Percentiles rank a stretch among this genome's conserved stretches.
These are phyloP conservation scores for Polygonum maritimum DNA, from an alignment of 148 eudicot genomes.

Conservation along the genomic window DNA sequence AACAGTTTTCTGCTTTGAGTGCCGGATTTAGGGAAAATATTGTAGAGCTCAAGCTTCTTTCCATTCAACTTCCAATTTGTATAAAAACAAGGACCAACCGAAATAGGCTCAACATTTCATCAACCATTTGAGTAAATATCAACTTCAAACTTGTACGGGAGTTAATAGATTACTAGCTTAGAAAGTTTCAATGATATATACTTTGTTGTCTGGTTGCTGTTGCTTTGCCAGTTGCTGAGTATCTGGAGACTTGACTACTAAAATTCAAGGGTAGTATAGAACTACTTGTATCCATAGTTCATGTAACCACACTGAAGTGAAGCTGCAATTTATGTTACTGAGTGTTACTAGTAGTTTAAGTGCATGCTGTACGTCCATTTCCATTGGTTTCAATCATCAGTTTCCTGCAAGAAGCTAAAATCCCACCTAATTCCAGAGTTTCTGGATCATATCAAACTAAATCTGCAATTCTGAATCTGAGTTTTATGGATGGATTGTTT, in stretches of 20 bases:
- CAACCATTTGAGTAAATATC: constrained; percentile 6
- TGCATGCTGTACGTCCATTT: not conserved
- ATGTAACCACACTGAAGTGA: not conserved
- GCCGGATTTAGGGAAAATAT: constrained; percentile 7
- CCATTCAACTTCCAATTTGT: constrained; percentile 3
- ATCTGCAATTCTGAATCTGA: not conserved
- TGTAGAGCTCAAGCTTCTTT: constrained; percentile 9
- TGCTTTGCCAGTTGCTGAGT: not conserved
- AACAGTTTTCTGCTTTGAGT: constrained; percentile 7
- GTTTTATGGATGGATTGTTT: not conserved
- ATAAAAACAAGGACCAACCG: constrained; percentile 6
- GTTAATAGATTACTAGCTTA: constrained; percentile 4
- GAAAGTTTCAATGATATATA: not conserved
- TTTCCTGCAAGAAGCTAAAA: too few relatives aligned
- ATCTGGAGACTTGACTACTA: not conserved
- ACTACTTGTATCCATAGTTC: not conserved
- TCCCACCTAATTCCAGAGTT: too few relatives aligned
- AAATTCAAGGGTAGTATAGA: not conserved
- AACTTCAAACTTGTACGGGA: not conserved
- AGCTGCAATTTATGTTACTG: not conserved
- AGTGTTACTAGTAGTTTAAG: too few relatives aligned
- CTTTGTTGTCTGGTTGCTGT: not conserved
- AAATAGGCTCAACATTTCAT: constrained; percentile 9
- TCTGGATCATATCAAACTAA: too few relatives aligned
- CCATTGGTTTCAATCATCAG: not conserved